Percentiles rank a stretch among this genome's conserved stretches.
These are phyloP conservation scores for Aegilops umbellulata DNA, from an alignment of 176 grass and related monocot genomes.

Conservation along the genomic window DNA sequence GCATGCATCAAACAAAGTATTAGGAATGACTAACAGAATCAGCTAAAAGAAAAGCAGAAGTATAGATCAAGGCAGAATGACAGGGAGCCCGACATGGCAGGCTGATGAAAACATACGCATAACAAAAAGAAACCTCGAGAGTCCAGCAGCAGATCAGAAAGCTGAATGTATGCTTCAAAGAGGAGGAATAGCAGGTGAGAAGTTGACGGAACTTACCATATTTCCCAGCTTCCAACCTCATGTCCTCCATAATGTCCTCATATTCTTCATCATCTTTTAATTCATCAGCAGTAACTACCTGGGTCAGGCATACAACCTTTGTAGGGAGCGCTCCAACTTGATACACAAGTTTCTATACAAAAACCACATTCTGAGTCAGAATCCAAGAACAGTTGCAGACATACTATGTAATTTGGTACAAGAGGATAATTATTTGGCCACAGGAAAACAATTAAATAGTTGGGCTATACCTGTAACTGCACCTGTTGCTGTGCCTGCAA, in stretches of 20 bases:
- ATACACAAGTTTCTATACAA: slow-evolving; percentile 87
- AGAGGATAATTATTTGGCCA: neutral
- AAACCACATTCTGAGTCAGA: slow-evolving; percentile 10
- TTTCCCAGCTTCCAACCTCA: slow-evolving; percentile 91
- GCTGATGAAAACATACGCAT: neutral
- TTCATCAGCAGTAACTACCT: slow-evolving; percentile 78
- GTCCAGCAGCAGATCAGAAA: slow-evolving; percentile 6
- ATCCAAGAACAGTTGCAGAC: neutral
- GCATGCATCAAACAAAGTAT: neutral
- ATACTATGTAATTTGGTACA: neutral
- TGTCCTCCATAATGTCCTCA: slow-evolving; percentile 97
- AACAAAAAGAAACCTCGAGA: neutral
- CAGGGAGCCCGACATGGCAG: slow-evolving; percentile 11
- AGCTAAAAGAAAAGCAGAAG: slow-evolving; percentile 18
- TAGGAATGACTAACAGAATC: neutral
- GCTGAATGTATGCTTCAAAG: slow-evolving; percentile 11
- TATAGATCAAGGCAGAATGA: neutral
- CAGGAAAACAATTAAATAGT: neutral
- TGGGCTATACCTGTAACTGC: slow-evolving; percentile 69
- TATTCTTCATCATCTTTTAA: slow-evolving; percentile 93
- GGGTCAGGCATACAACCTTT: slow-evolving; percentile 85
- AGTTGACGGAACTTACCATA: slow-evolving; percentile 52
- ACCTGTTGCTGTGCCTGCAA: slow-evolving; percentile 98
- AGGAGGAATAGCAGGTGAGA: neutral
- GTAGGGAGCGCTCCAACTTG: slow-evolving; percentile 87